phyloP scores from a whole-genome alignment of 1,284 basidiomycete genomes.

The Microbotryomycetes sp. region DNA sequence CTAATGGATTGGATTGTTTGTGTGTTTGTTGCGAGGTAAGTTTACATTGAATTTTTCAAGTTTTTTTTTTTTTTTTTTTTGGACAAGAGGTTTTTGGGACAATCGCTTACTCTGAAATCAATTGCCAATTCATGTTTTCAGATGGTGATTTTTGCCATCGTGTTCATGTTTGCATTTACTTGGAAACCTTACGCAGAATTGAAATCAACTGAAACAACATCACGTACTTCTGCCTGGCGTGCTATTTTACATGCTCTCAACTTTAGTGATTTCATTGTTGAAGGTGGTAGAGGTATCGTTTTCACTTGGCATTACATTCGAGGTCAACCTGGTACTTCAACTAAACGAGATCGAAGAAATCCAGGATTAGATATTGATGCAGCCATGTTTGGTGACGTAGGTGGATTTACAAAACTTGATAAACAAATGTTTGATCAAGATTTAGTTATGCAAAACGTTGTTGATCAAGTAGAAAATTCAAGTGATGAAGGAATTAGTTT shows the following conservation, averaged over 20 bases:
- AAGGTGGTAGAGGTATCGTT: conserved; percentile 57
- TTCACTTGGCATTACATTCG: conserved; percentile 55
- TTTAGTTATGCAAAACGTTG: too few species aligned
- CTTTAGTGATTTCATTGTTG: conserved; percentile 61
- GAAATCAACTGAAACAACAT: conserved; percentile 28
- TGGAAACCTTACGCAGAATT: conserved; percentile 55
- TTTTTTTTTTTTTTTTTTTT: neutral
- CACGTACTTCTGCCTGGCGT: conserved; percentile 31
- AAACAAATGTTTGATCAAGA: neutral
- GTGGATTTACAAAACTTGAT: neutral
- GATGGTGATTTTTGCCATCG: conserved; percentile 72
- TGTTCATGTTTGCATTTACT: conserved; percentile 77
- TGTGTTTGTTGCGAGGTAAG: conserved; percentile 70
- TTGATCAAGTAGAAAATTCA: neutral
- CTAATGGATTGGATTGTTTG: conserved; percentile 73
- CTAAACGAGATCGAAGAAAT: conserved; percentile 27
- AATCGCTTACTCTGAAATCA: neutral
- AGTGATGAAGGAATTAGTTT: neutral
- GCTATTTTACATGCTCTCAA: conserved; percentile 73
- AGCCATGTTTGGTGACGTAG: neutral
- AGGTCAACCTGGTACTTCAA: conserved; percentile 49
- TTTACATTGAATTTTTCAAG: neutral
- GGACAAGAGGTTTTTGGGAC: neutral
- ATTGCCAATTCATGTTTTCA: conserved; percentile 36
- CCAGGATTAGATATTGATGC: conserved; percentile 6